Evolutionary conservation across 2,329 filamentous ascomycete genomes (phyloP), one percentile per base, ranked within the genome.

Genomic region (Fusarium nygamai): DNA sequence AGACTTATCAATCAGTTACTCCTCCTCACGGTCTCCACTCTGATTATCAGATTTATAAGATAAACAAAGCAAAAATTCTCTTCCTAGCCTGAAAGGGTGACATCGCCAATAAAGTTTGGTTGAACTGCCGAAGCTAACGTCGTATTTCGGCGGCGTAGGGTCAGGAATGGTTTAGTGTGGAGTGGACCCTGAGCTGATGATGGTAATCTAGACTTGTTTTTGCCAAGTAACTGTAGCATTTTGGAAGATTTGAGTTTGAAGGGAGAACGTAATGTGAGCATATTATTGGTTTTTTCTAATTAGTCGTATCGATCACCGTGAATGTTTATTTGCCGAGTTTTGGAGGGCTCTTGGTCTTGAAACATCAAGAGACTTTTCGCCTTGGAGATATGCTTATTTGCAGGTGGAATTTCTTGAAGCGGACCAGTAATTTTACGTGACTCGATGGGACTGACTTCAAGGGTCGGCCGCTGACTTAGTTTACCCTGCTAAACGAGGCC

Each of bases 41-140:
- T 38, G 62, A 68, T 71, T 67, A 71, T 72, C 69, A 63, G 69
- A 71, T 71, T 33, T 31, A 56, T 54, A 69, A 59, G 53, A 61
- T 47, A 61, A 61, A 41, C 50, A 8, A 6, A 17, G 34, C 39
- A 70, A 51, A 58, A 51, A 7, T 29, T 47, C 43, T 69, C 61
- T 27, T 19, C 17, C 16, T 64, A 50, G 20, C 31, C 36, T 20
- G 3, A 29, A 43, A 16, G 24, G 24, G 41, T n/a, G 50, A 16
- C 27, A 41, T 24, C n/a, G 31, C 60, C 22, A 46, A 29, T 29
- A 62, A 38, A 38, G n/a, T 46, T 5, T 61, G 9, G 56, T n/a
- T 11, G 36, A 31, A 67, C 24, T 68, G 6, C 65, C 65, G 63
- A 31, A 16, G 19, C 47, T 50, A 54, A 19, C 29, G 24, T 58